phyloP scores from a whole-genome alignment of 805 yeast genomes.

The Hanseniaspora pseudoguilliermondii region DNA sequence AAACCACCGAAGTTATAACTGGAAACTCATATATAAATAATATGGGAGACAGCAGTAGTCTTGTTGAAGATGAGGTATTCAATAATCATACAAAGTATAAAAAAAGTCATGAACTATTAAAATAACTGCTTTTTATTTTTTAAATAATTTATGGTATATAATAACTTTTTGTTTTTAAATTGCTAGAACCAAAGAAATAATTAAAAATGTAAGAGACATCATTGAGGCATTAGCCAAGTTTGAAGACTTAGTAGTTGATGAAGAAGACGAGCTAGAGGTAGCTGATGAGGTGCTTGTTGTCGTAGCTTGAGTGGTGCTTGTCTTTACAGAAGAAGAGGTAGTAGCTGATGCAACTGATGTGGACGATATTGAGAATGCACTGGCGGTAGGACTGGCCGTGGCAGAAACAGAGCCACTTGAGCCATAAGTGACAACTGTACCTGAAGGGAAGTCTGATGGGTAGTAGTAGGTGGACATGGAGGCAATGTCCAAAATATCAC shows the following conservation, averaged over 20 bases:
- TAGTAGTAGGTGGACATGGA: constrained; percentile 19
- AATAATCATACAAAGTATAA: not conserved
- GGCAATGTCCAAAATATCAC: constrained; percentile 18
- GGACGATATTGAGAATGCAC: not conserved
- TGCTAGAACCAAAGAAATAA: not conserved
- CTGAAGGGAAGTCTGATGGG: constrained; percentile 20
- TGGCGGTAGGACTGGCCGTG: not conserved
- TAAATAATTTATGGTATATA: not conserved
- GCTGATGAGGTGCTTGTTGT: not conserved
- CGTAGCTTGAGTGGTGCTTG: not conserved
- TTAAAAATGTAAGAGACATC: not conserved
- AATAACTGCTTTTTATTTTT: not conserved
- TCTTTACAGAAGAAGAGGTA: not conserved
- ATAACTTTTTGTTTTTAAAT: not conserved
- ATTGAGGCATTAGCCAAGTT: not conserved
- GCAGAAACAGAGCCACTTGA: not conserved
- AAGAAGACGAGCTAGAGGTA: not conserved
- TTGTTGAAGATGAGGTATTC: not conserved
- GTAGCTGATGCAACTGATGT: not conserved
- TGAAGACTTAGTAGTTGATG: not conserved
- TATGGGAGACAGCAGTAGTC: too few relatives aligned
- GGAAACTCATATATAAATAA: not conserved
- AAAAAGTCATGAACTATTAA: not conserved
- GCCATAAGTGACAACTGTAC: not conserved
- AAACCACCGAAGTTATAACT: not conserved